These are phyloP conservation scores for Closterium sp. DNA, from an alignment of 139 green algal species.

Conservation along the genomic window DNA sequence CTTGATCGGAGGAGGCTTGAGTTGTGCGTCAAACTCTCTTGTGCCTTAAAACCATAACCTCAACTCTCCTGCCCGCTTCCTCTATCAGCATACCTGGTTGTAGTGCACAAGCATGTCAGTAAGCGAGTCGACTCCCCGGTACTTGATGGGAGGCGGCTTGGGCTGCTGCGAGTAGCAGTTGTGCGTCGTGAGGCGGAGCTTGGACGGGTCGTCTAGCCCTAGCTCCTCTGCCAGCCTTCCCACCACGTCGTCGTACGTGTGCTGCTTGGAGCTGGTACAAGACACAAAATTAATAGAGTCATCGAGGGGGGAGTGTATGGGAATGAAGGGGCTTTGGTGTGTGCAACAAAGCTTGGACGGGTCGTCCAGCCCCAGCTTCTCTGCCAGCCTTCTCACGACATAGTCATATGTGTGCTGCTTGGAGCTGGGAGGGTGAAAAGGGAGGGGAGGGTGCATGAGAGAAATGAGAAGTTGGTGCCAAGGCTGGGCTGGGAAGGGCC, in stretches of 20 bases:
- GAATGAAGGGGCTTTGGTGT: background rate
- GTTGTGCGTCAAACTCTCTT: too few species aligned
- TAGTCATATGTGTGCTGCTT: constrained; percentile 74
- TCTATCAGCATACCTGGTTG: constrained; percentile 21
- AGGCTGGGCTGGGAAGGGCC: constrained; percentile 63
- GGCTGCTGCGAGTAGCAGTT: constrained; percentile 71
- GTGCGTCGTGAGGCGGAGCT: constrained; percentile 75
- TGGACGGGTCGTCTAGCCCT: constrained; percentile 48
- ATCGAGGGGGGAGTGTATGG: background rate
- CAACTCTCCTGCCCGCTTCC: too few species aligned
- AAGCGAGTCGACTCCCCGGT: constrained; percentile 51
- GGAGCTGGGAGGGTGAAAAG: background rate
- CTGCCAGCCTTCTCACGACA: constrained; percentile 65
- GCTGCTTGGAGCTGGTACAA: constrained; percentile 1
- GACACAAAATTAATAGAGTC: too few species aligned
- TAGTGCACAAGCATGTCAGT: constrained; percentile 68
- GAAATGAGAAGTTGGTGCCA: too few species aligned
- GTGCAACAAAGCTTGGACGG: constrained; percentile 53
- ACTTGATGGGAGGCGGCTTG: constrained; percentile 63
- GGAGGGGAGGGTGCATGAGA: too few species aligned
- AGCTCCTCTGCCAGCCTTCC: constrained; percentile 63
- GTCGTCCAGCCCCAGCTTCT: constrained; percentile 56
- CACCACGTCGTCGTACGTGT: constrained; percentile 79
- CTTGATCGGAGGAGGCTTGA: constrained; percentile 58
- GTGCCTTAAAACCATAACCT: too few species aligned